A percentile compares a stretch with the other conserved stretches of the same genome.
Conservation (phyloP, 495 filamentous ascomycete species). For the Penicillium riverlandense region DNA sequence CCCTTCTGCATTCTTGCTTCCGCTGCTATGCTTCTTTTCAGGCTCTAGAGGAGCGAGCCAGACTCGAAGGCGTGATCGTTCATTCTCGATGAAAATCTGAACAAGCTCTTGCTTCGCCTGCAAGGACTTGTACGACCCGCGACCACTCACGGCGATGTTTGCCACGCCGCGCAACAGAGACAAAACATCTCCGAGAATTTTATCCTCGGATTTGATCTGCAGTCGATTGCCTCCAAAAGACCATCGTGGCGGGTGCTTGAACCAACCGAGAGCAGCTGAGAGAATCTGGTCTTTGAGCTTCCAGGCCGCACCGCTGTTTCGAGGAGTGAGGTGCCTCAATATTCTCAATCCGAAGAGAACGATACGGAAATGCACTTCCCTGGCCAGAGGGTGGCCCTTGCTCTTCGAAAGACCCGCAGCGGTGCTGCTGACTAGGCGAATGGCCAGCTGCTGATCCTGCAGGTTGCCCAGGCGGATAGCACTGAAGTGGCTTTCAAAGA, state of each 20-base stretch:
- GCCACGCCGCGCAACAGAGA: constrained; percentile 50
- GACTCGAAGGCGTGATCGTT: constrained; percentile 73
- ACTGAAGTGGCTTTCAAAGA: constrained; percentile 89
- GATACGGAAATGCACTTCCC: constrained; percentile 86
- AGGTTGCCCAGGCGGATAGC: constrained; percentile 74
- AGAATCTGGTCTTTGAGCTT: constrained; percentile 82
- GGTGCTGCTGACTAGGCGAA: constrained; percentile 69
- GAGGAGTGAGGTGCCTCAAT: constrained; percentile 58
- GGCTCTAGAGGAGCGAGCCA: constrained; percentile 86
- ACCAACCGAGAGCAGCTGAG: constrained; percentile 83
- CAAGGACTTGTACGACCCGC: constrained; percentile 54
- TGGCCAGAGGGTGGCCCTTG: constrained; percentile 72
- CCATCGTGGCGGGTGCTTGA: constrained; percentile 76
- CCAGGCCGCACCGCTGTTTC: constrained; percentile 55
- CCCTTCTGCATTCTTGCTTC: constrained; percentile 27
- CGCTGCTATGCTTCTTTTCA: constrained; percentile 46
- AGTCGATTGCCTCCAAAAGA: constrained; percentile 91
- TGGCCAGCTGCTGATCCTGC: constrained; percentile 72
- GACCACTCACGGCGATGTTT: constrained; percentile 46
- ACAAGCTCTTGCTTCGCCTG: constrained; percentile 76
- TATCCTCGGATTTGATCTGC: constrained; percentile 87
- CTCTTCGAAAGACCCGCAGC: constrained; percentile 62
- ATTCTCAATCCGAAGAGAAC: constrained; percentile 75
- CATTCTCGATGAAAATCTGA: constrained; percentile 71
- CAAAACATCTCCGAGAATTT: constrained; percentile 70